phyloP scores from a whole-genome alignment of 495 filamentous ascomycete species.

The Penicillium herquei region DNA sequence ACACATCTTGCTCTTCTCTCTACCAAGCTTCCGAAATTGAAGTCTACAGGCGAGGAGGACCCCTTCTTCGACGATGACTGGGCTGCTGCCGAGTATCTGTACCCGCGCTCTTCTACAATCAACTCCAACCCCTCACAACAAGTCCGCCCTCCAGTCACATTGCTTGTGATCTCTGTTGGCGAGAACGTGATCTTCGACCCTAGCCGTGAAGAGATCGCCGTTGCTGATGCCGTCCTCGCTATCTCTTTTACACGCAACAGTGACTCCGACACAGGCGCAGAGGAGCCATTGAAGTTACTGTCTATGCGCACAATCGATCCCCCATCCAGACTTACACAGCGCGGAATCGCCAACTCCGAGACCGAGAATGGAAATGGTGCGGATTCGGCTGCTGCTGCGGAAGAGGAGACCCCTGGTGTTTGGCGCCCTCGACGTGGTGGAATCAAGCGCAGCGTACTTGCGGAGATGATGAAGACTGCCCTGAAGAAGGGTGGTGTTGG shows the following conservation, averaged over 20 bases:
- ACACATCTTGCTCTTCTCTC: conserved; percentile 93
- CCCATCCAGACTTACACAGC: conserved; percentile 66
- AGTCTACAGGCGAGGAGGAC: conserved; percentile 87
- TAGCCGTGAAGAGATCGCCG: conserved; percentile 81
- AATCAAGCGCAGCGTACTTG: conserved; percentile 64
- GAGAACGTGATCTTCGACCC: conserved; percentile 94
- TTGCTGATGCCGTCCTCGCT: conserved; percentile 84
- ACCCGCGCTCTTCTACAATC: conserved; percentile 48
- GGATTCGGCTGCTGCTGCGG: conserved; percentile 37
- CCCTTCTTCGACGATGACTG: conserved; percentile 99
- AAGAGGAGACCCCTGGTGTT: conserved; percentile 62
- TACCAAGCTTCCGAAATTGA: conserved; percentile 77
- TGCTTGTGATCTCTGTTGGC: conserved; percentile 84
- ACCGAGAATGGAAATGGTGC: conserved; percentile 61
- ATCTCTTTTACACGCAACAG: conserved; percentile 59
- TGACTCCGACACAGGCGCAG: conserved; percentile 17
- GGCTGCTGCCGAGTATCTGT: conserved; percentile 76
- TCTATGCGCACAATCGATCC: conserved; percentile 68
- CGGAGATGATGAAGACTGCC: conserved; percentile 64
- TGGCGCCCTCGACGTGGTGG: conserved; percentile 79
- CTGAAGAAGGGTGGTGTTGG: conserved; percentile 72
- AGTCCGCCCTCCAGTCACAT: conserved; percentile 73
- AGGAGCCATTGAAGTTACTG: conserved; percentile 45
- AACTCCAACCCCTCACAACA: conserved; percentile 17
- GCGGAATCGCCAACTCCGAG: conserved; percentile 65